These are phyloP conservation scores for Colletotrichum spaethianum DNA, from an alignment of 2,329 filamentous ascomycete species.

Conservation along the genomic window DNA sequence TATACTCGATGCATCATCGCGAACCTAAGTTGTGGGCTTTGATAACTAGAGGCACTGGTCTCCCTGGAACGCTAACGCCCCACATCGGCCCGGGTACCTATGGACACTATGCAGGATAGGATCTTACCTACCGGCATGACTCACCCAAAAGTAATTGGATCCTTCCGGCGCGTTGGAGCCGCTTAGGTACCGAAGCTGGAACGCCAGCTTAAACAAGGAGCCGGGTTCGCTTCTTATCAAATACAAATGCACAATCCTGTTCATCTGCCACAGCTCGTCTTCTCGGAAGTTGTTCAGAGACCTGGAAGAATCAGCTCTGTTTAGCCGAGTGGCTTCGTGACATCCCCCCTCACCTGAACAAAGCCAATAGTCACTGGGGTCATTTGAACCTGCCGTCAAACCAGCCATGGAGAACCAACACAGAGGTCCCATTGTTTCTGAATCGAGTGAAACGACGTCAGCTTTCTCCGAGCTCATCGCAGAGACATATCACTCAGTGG, in stretches of 20 bases:
- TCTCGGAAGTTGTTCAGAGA: not conserved
- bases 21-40: not conserved
- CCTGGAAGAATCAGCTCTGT: not conserved
- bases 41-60: not conserved
- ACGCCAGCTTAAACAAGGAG: not conserved
- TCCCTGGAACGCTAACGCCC: not conserved
- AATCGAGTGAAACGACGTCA: not conserved
- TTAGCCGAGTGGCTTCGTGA: not conserved
- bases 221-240: not conserved
- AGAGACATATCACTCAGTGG: not conserved
- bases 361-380: not conserved
- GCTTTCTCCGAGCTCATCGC: not conserved
- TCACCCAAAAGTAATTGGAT: not conserved
- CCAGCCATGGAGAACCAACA: not conserved
- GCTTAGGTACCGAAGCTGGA: rapidly evolving
- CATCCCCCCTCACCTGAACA: not conserved
- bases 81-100: not conserved
- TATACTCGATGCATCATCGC: not conserved
- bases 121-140: not conserved
- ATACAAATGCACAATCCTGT: not conserved
- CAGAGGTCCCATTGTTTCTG: not conserved
- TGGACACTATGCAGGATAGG: not conserved
- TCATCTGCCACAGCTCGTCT: not conserved
- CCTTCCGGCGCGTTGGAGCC: not conserved
- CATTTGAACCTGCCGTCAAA: not conserved